Conservation (phyloP, 73 alveolate species). For the Uronychia binucleata region DNA sequence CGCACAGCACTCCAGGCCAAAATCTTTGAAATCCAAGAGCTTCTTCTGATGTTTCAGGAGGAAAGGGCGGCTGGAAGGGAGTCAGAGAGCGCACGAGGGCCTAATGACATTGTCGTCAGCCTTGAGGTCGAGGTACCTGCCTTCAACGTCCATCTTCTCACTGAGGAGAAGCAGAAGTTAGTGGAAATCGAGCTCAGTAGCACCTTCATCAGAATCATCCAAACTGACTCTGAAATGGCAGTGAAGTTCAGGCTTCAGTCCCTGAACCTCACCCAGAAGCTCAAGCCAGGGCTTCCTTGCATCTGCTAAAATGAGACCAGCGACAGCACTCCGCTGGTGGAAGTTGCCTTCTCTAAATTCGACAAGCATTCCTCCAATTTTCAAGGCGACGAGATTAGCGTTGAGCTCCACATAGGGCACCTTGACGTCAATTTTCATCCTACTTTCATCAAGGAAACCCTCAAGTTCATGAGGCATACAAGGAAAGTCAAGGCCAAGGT, state of each 20-base stretch:
- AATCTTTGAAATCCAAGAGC: slow-evolving; percentile 4
- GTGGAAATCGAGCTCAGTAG: background rate
- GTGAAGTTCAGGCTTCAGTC: background rate
- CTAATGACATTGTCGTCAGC: background rate
- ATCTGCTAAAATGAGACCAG: background rate
- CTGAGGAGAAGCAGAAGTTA: background rate
- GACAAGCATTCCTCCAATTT: background rate
- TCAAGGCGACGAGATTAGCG: slow-evolving; percentile 22
- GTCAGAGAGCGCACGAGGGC: background rate
- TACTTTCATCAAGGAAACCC: slow-evolving; percentile 22
- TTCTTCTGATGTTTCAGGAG: background rate
- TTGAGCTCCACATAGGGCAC: slow-evolving; percentile 33
- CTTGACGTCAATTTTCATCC: slow-evolving; percentile 48
- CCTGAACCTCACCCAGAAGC: background rate
- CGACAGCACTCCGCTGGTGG: background rate
- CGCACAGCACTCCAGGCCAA: slow-evolving; percentile 19
- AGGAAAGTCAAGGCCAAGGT: background rate
- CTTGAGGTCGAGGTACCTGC: background rate
- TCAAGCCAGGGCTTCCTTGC: background rate
- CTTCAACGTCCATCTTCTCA: background rate
- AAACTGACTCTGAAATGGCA: background rate
- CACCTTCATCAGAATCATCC: background rate
- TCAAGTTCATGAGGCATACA: slow-evolving; percentile 32
- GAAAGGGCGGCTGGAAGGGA: background rate
- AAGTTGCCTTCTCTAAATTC: background rate